Evolutionary conservation across 768 basidiomycete species (phyloP), one percentile per base, ranked within the genome.

Genomic region (Rossbeevera mucosa): DNA sequence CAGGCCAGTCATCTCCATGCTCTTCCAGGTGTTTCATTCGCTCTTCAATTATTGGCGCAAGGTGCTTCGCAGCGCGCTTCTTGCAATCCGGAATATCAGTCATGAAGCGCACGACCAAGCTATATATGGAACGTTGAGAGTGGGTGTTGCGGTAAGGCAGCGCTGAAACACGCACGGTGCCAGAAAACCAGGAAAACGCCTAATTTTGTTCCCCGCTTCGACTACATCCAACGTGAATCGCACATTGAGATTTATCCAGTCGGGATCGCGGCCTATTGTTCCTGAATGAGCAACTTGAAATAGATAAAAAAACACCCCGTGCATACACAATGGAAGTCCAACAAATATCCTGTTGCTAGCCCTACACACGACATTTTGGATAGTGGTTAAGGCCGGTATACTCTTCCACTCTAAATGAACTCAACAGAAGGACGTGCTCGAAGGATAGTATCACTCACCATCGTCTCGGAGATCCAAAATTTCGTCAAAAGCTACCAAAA

Each of bases 321-420:
- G n/a, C 16, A 44, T 20, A 44, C 44, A 44, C 7, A 44, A 44
- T 7, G 78, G 77, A 29, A 72, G 61, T 0, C 79, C 80, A 16
- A 81, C 74, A 51, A 81, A 77, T 3, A 75, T 50, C 12, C 81
- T 72, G 55, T 76, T 79, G 50, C 67, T 74, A 3, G 58, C 26
- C 18, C 44, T 44, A 18, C 44, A 44, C n/a, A 44, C 44, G 5
- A 44, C 44, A 5, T 20, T 5, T 50, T 61, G 67, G 26, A 71
- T 53, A 0, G 55, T 61, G 5, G 66, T 58, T 9, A 69, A 26
- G 2, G 59, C 67, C 1, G 63, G 58, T 11, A 76, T 52, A 8
- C 53, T 56, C 12, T 60, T 60, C 79, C 78, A 80, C 21, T 74
- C 76, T 77, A 36, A 24, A 36, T n/a, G 7, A 1, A 9, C 9